phyloP scores from a whole-genome alignment of 495 filamentous ascomycete species.

The Trichoderma gamsii region DNA sequence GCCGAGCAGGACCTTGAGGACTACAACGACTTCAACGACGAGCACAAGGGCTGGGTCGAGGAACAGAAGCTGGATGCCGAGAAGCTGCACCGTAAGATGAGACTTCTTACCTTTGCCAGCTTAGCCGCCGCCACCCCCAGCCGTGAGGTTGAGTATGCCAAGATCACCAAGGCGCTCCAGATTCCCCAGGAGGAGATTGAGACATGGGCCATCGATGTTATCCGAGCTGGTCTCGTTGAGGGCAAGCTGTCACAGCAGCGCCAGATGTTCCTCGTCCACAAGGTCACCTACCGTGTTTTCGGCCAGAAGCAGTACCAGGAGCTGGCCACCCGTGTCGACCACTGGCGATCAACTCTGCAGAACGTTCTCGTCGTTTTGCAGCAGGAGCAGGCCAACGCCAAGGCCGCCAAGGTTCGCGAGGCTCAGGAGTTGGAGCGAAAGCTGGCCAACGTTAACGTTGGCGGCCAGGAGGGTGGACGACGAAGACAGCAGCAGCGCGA shows the following conservation, averaged over 20 bases:
- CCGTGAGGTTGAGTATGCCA: constrained; percentile 76
- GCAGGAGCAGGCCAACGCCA: constrained; percentile 64
- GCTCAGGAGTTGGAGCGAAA: constrained; percentile 52
- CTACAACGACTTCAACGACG: constrained; percentile 86
- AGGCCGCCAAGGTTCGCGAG: constrained; percentile 54
- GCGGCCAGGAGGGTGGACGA: constrained; percentile 28
- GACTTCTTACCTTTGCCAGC: constrained; percentile 85
- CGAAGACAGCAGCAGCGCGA: constrained; percentile 28
- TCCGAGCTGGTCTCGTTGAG: constrained; percentile 89
- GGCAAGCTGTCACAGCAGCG: constrained; percentile 88
- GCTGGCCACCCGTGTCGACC: constrained; percentile 79
- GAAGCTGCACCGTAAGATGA: constrained; percentile 78
- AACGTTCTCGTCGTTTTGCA: constrained; percentile 70
- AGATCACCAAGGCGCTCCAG: constrained; percentile 75
- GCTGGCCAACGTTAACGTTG: constrained; percentile 37
- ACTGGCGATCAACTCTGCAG: constrained; percentile 74
- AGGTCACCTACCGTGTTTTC: constrained; percentile 91
- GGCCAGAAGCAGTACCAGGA: constrained; percentile 97
- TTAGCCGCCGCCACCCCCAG: constrained; percentile 75
- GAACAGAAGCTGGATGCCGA: constrained; percentile 57
- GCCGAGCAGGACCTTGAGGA: constrained; percentile 86
- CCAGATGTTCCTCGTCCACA: constrained; percentile 87
- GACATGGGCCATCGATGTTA: constrained; percentile 97
- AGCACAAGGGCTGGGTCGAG: constrained; percentile 74
- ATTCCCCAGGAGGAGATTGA: constrained; percentile 79